These are phyloP conservation scores for Penicillium sp. DNA, from an alignment of 2,329 filamentous ascomycete species.

Conservation along the genomic window DNA sequence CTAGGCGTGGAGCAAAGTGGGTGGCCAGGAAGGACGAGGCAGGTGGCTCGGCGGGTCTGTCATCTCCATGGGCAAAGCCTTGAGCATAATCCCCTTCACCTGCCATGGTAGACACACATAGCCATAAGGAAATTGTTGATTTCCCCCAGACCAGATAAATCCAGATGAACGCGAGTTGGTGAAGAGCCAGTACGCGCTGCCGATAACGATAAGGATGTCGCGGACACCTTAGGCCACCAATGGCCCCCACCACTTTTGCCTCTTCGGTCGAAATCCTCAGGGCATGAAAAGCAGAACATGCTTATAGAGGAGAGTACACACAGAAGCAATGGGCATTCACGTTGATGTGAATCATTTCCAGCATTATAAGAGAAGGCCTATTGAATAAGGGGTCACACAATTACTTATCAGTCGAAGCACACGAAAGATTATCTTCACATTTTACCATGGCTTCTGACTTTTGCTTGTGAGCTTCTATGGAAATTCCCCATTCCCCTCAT, in stretches of 20 bases:
- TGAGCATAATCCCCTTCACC: slow-evolving; percentile 27
- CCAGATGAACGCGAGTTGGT: slow-evolving; percentile 5
- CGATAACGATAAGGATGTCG: slow-evolving; percentile 18
- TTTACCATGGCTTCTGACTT: background rate
- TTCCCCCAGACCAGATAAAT: background rate
- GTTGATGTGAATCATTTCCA: background rate
- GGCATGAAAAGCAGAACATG: background rate
- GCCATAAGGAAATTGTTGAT: background rate
- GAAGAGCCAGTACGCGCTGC: slow-evolving; percentile 15
- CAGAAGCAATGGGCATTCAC: background rate
- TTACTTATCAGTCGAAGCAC: background rate
- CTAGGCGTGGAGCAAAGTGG: slow-evolving; percentile 81
- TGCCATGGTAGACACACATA: slow-evolving; percentile 32
- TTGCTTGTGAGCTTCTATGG: background rate
- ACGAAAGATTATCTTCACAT: background rate
- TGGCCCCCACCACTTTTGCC: slow-evolving; percentile 7
- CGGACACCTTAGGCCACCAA: slow-evolving; percentile 29
- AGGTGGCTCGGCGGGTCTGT: slow-evolving; percentile 37
- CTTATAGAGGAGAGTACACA: background rate
- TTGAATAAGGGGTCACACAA: background rate
- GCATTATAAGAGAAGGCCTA: background rate
- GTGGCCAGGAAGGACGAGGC: slow-evolving; percentile 81
- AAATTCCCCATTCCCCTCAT: background rate
- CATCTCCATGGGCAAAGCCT: slow-evolving; percentile 25
- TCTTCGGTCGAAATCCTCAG: background rate